phyloP scores from a whole-genome alignment of 176 grass and related monocot genomes.

The Triticum aestivum region IWGSC_CS_RefSeq_v2.1 NC_057803.1:154629198-154629697 shows the following conservation, averaged over 20 bases:
- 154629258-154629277: too few relatives aligned
- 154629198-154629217: too few relatives aligned
- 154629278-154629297: too few relatives aligned
- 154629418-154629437: not conserved
- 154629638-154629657: not conserved
- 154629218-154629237: too few relatives aligned
- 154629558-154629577: constrained; percentile 37
- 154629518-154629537: constrained; percentile 24
- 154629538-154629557: constrained; percentile 50
- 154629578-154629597: constrained; percentile 42
- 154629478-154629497: not conserved
- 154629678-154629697: constrained; percentile 42
- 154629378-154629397: not conserved
- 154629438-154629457: not conserved
- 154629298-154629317: too few relatives aligned
- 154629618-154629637: not conserved
- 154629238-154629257: too few relatives aligned
- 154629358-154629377: too few relatives aligned
- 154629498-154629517: constrained; percentile 8
- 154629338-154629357: too few relatives aligned
- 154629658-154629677: not conserved
- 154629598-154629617: constrained; percentile 2
- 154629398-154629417: too few relatives aligned
- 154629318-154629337: too few relatives aligned
- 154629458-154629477: not conserved